Evolutionary conservation across 768 basidiomycete species (phyloP).

Genomic region (Termitomyces sp.): DNA sequence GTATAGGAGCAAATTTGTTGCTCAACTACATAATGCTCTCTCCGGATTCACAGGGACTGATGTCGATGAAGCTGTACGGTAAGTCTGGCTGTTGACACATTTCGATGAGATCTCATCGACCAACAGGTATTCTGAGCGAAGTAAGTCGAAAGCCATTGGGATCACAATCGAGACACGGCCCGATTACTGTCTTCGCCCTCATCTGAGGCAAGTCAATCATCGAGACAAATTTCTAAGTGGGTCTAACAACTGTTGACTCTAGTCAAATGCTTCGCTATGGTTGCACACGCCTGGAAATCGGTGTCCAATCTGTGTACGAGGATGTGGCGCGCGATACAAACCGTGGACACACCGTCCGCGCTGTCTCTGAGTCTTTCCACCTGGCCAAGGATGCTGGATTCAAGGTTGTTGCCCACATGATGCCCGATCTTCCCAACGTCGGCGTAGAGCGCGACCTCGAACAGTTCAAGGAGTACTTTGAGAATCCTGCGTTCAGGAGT

Average conservation of each 20-base stretch:
- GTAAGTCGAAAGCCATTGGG: conserved; percentile 97
- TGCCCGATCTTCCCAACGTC: conserved; percentile 98
- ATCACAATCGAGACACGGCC: conserved; percentile 99
- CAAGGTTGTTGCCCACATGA: conserved; percentile 99
- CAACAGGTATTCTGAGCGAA: conserved; percentile 85
- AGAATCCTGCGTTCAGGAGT: conserved; percentile 95
- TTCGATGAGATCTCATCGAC: not conserved
- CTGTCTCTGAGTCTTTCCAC: conserved; percentile 95
- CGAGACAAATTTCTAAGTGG: not conserved
- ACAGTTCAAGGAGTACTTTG: conserved; percentile 99
- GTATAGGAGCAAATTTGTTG: conserved; percentile 89
- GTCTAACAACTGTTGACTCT: not conserved
- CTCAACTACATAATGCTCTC: conserved; percentile 94
- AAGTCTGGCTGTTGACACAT: conserved; percentile 1
- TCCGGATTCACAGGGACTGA: conserved; percentile 92
- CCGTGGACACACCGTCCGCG: conserved; percentile 96
- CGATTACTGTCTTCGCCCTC: conserved; percentile 95
- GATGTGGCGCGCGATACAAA: conserved; percentile 99
- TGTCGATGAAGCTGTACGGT: conserved; percentile 94
- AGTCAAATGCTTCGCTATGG: conserved; percentile 99
- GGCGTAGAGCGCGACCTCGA: conserved; percentile 96
- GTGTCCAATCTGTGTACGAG: conserved; percentile 98
- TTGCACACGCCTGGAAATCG: conserved; percentile 96
- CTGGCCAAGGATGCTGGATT: conserved; percentile 98
- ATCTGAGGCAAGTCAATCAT: conserved; percentile 59